These are phyloP conservation scores for Diaporthe vexans DNA, from an alignment of 2,329 filamentous ascomycete genomes.

Conservation along the genomic window DNA sequence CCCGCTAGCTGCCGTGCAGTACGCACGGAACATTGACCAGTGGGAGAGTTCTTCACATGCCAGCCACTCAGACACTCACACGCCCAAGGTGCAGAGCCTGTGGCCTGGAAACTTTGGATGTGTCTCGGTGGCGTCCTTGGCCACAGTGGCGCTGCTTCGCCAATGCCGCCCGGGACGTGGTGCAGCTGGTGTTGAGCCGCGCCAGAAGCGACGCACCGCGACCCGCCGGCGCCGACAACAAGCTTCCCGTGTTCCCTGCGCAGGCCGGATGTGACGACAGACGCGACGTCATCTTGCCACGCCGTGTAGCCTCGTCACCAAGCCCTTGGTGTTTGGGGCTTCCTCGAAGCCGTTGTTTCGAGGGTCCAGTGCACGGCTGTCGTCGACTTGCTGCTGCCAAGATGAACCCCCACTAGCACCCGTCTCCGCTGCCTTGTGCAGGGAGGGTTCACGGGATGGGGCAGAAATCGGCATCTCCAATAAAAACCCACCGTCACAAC, in stretches of 20 bases:
- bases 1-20: no score
- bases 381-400: constrained; percentile 13
- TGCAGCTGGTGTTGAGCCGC: no score
- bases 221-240: neutral
- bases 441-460: constrained; percentile 3
- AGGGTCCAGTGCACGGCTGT: neutral
- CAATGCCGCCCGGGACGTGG: no score
- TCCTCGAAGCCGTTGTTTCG: neutral
- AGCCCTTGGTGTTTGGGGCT: neutral
- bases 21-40: no score
- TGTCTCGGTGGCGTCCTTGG: no score
- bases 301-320: neutral
- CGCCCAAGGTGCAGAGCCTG: no score
- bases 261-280: neutral
- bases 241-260: constrained; percentile 17
- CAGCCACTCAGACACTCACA: no score
- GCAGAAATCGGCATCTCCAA: constrained; percentile 12
- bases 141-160: no score
- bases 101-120: no score
- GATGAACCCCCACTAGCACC: constrained; percentile 5
- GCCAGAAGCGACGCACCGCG: neutral
- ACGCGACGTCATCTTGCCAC: constrained; percentile 21
- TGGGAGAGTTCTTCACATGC: no score
- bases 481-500: constrained; percentile 21
- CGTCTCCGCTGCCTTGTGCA: neutral